Conservation (phyloP, 768 basidiomycete genomes). For the Dictyophora rubrovolvata region DNA sequence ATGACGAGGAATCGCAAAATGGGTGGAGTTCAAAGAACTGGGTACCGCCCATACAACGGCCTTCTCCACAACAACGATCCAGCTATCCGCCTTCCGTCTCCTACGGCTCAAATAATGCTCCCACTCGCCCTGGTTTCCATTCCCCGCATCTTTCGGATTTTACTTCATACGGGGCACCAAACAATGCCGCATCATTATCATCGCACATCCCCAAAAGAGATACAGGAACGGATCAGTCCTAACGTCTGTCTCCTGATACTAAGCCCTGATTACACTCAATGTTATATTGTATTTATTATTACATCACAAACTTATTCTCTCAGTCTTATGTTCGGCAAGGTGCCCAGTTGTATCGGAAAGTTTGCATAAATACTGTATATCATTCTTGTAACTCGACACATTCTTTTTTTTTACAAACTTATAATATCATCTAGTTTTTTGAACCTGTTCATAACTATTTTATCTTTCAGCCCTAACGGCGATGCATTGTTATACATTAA, state of each 20-base stretch:
- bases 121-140: not conserved
- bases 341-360: no score
- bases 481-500: not conserved
- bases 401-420: no score
- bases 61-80: slow-evolving; percentile 1
- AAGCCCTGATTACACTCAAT: not conserved
- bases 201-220: not conserved
- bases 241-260: not conserved
- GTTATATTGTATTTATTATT: not conserved
- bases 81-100: not conserved
- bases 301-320: not conserved
- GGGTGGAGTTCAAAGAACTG: slow-evolving; percentile 6
- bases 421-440: no score
- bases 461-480: not conserved
- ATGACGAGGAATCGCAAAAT: not conserved
- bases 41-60: slow-evolving; percentile 9
- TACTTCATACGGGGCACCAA: not conserved
- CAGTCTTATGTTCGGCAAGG: not conserved
- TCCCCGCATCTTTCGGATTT: not conserved
- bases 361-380: no score
- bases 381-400: no score
- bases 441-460: no score
- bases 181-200: not conserved
- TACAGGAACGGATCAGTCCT: not conserved
- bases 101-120: not conserved